phyloP scores from a whole-genome alignment of 2,329 filamentous ascomycete species.

The Sporothrix phasma region DNA sequence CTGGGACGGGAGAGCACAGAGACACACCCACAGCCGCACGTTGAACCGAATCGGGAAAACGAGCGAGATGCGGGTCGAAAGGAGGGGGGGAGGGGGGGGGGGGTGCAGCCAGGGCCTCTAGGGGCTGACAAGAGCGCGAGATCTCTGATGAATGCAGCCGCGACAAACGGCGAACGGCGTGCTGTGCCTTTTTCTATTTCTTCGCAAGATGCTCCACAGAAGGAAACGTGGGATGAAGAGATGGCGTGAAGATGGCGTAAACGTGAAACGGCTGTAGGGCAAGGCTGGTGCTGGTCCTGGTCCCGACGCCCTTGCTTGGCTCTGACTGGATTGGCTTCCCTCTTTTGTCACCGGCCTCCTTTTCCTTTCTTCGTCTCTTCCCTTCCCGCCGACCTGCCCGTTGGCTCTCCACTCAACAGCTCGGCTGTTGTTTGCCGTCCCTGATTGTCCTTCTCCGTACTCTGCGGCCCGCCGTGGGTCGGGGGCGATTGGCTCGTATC shows the following conservation, averaged over 20 bases:
- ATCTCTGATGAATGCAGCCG: not conserved
- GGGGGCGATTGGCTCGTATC: not conserved
- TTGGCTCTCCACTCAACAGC: not conserved
- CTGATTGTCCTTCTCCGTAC: not conserved
- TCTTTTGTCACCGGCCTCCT: not conserved
- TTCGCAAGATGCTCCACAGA: not conserved
- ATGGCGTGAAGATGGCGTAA: not conserved
- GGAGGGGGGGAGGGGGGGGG: conserved; percentile 1
- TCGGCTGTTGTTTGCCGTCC: not conserved
- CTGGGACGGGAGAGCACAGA: not conserved
- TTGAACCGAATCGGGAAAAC: conserved; percentile 6
- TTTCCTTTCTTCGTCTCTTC: not conserved
- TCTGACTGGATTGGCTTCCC: not conserved
- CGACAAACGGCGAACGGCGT: not conserved
- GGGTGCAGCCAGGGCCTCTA: not conserved
- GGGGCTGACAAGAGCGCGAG: not conserved
- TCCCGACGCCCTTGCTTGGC: not conserved
- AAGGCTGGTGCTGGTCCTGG: not conserved
- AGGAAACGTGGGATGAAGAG: not conserved
- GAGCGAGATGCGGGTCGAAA: conserved; percentile 1
- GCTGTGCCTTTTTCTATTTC: not conserved
- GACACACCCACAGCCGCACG: not conserved
- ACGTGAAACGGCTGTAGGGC: not conserved
- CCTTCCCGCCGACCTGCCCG: not conserved
- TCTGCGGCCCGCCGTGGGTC: not conserved